Conservation (phyloP, 73 alveolate species). For the Symbiodinium pilosum region DNA sequence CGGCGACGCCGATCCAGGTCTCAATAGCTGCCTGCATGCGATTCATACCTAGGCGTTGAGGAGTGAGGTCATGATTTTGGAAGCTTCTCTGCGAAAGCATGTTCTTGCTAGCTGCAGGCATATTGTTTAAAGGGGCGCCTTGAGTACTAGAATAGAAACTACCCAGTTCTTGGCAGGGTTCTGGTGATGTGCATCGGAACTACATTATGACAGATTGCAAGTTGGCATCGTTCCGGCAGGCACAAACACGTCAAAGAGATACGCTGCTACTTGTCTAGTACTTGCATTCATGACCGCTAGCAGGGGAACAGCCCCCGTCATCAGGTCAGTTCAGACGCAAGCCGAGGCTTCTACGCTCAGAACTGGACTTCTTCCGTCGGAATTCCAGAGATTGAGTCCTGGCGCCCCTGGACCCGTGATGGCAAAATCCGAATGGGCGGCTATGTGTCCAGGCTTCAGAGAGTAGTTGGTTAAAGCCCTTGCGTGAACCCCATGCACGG, state of each 20-base stretch:
- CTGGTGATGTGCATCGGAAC: too few species aligned
- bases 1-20: slow-evolving; percentile 91
- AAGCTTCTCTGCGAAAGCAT: neutral
- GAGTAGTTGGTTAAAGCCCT: neutral
- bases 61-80: too few species aligned
- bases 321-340: neutral
- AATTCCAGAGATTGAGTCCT: slow-evolving; percentile 18
- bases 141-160: too few species aligned
- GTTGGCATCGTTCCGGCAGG: too few species aligned
- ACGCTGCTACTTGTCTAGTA: too few species aligned
- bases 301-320: too few species aligned
- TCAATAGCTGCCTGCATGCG: neutral
- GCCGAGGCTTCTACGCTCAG: slow-evolving; percentile 73
- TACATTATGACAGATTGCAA: too few species aligned
- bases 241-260: too few species aligned
- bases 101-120: neutral
- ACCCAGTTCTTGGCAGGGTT: too few species aligned
- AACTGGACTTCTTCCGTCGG: slow-evolving; percentile 78
- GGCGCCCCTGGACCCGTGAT: slow-evolving; percentile 93
- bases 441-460: neutral
- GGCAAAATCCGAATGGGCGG: slow-evolving; percentile 85
- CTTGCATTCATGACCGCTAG: too few species aligned
- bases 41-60: too few species aligned
- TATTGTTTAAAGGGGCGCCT: too few species aligned
- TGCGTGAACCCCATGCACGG: neutral